A percentile compares a stretch with the other conserved stretches of the same genome.
These are phyloP conservation scores for Rhizopogon salebrosus DNA, from an alignment of 768 basidiomycete genomes.

Conservation along the genomic window DNA sequence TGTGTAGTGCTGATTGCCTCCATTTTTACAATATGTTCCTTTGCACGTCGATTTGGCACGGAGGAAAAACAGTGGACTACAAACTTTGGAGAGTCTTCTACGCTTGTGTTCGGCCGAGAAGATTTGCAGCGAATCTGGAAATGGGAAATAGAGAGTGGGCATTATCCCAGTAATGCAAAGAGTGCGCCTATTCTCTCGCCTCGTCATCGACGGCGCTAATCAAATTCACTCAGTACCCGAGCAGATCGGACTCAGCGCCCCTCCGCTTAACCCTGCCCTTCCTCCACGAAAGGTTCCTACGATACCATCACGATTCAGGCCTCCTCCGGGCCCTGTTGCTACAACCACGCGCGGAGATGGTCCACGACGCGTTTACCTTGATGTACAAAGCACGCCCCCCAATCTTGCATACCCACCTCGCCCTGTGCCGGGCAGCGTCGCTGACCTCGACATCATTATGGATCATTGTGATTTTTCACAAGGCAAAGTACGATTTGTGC, in stretches of 20 bases:
- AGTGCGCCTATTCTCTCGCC: slow-evolving; percentile 45
- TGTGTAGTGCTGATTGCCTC: slow-evolving; percentile 40
- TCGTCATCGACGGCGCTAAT: slow-evolving; percentile 1
- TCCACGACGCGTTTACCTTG: slow-evolving; percentile 71
- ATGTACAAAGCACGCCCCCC: slow-evolving; percentile 56
- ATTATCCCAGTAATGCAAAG: slow-evolving; percentile 80
- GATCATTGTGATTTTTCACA: slow-evolving; percentile 88
- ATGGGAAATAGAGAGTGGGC: slow-evolving; percentile 92
- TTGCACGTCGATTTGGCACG: slow-evolving; percentile 56
- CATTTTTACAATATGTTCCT: slow-evolving; percentile 53
- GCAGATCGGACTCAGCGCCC: slow-evolving; percentile 49
- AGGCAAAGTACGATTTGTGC: slow-evolving; percentile 48
- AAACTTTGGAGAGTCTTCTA: slow-evolving; percentile 55
- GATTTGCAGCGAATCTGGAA: slow-evolving; percentile 90
- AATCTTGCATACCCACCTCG: slow-evolving; percentile 81
- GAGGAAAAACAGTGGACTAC: slow-evolving; percentile 61
- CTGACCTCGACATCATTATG: slow-evolving; percentile 88
- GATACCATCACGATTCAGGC: slow-evolving; percentile 44
- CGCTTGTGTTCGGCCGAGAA: slow-evolving; percentile 68
- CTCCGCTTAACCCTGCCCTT: slow-evolving; percentile 70
- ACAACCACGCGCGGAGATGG: slow-evolving; percentile 69
- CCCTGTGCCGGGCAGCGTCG: slow-evolving; percentile 76
- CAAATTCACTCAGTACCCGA: slow-evolving; percentile 54
- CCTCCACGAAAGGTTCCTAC: slow-evolving; percentile 47
- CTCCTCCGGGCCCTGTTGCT: slow-evolving; percentile 40